Evolutionary conservation across 1,284 basidiomycete genomes (phyloP), one percentile per base, ranked within the genome.

Genomic region (Erythrobasidium hasegawianum): DNA sequence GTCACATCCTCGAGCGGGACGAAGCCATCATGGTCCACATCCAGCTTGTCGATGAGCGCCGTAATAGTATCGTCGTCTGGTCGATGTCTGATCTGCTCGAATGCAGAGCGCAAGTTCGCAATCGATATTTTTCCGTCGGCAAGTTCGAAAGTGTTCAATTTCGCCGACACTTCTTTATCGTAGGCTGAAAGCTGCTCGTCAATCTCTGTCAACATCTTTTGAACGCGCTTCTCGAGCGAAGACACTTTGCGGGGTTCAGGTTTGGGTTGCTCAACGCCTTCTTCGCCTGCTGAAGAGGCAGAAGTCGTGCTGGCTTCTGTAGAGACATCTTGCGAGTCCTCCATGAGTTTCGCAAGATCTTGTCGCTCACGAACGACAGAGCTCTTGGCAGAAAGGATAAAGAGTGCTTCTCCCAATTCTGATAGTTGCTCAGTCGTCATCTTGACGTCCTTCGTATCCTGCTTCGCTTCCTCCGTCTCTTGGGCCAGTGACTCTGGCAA

Each of bases 381-480:
- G n/a, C 92, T 97, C 78, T 91, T 95, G 68, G 95, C 88, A 18
- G 90, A 94, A 57, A 97, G 82, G 72, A 98, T 85, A 7, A 88
- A 87, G 58, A 98, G 81, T 0, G 95, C 92, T 75, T 96, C 93
- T 53, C 89, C 88, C 50, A 98, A 84, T 78, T 99, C 95, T 74
- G 87, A 87, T 24, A 98, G 83, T 76, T 98, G 96, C 76, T 98
- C 95, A 40, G 90, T 86, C 5, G 93, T 98, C 95, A 98, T 97
- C 64, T 91, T 86, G 33, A 91, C 91, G 72, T 89, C 85, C 53
- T 85, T 77, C 45, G 72, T 84, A 58, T 84, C 83, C 2, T 73
- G 68, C 20, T 70, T 59, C 54, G 59, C 59, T 38, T 72, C 70
- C 16, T 24, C 29, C 41, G 60, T 55, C 40, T 59, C 55, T 18